These are phyloP conservation scores for Trichoderma harzianum DNA, from an alignment of 2,329 filamentous ascomycete species.

Conservation along the genomic window DNA sequence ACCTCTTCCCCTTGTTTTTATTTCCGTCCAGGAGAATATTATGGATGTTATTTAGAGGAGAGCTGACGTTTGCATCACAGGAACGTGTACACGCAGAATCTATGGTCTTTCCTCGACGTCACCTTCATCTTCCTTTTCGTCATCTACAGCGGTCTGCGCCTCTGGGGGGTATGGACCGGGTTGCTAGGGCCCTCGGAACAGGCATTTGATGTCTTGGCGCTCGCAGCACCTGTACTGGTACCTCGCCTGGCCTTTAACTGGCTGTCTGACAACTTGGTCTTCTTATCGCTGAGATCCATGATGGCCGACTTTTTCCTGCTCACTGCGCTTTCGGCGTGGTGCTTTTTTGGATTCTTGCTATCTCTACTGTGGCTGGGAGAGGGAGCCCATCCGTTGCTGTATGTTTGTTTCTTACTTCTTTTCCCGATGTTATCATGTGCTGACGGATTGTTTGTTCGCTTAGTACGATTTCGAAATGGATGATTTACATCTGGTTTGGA, in stretches of 20 bases:
- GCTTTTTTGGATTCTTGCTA: slow-evolving; percentile 76
- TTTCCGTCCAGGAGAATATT: too few species aligned
- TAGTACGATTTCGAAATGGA: slow-evolving; percentile 78
- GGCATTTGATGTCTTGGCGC: slow-evolving; percentile 73
- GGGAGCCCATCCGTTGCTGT: slow-evolving; percentile 57
- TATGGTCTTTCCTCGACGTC: slow-evolving; percentile 85
- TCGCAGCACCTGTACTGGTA: slow-evolving; percentile 73
- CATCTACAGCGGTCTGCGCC: slow-evolving; percentile 63
- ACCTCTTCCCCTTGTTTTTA: too few species aligned
- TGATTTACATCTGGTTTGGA: slow-evolving; percentile 92
- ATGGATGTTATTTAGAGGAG: neutral
- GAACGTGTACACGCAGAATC: slow-evolving; percentile 81
- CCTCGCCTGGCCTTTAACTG: slow-evolving; percentile 79
- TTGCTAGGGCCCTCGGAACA: slow-evolving; percentile 54
- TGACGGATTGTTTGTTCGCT: neutral
- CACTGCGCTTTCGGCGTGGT: slow-evolving; percentile 74
- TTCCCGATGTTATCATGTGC: neutral
- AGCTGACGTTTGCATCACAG: slow-evolving; percentile 33
- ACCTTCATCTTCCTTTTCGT: slow-evolving; percentile 71
- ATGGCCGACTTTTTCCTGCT: slow-evolving; percentile 81
- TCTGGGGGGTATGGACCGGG: slow-evolving; percentile 57
- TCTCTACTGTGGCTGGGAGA: slow-evolving; percentile 76
- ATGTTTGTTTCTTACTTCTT: slow-evolving; percentile 24
- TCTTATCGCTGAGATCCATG: slow-evolving; percentile 78
- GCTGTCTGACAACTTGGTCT: slow-evolving; percentile 79